Percentiles rank a stretch among this genome's conserved stretches.
phyloP scores from a whole-genome alignment of 129 eudicot species.

The Helianthus annuus region DNA sequence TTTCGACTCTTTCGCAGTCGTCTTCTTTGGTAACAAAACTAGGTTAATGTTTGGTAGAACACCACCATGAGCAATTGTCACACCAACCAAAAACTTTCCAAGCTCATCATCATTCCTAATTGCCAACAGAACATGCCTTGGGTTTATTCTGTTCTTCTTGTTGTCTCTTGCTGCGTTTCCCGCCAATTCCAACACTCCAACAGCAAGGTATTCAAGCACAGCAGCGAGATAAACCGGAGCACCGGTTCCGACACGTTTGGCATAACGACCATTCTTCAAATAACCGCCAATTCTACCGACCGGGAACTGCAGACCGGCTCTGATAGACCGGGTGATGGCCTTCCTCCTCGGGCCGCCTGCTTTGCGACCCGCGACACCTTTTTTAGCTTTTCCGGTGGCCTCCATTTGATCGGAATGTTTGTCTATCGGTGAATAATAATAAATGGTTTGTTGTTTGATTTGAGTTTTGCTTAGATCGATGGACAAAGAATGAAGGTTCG shows the following conservation, averaged over 20 bases:
- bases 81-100: conserved; percentile 57
- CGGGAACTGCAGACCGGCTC: conserved; percentile 74
- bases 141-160: conserved; percentile 69
- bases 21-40: conserved; percentile 64
- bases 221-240: conserved; percentile 83
- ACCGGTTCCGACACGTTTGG: conserved; percentile 68
- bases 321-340: conserved; percentile 60
- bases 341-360: conserved; percentile 69
- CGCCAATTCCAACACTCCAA: conserved; percentile 76
- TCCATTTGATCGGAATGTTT: conserved; percentile 36
- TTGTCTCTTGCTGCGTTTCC: conserved; percentile 81
- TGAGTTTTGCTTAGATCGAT: too few species aligned
- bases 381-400: conserved; percentile 47
- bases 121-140: conserved; percentile 70
- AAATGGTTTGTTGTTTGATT: conserved; percentile 7
- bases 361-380: conserved; percentile 68
- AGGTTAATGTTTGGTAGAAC: conserved; percentile 78
- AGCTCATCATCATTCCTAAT: conserved; percentile 78
- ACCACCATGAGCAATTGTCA: conserved; percentile 80
- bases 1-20: conserved; percentile 55
- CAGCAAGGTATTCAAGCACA: conserved; percentile 77
- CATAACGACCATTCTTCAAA: conserved; percentile 63
- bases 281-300: conserved; percentile 73
- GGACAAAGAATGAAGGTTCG: too few species aligned
- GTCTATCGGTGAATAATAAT: background rate